These are phyloP conservation scores for Pythium volutum DNA, from an alignment of 352 stramenopile species.

Conservation along the genomic window DNA sequence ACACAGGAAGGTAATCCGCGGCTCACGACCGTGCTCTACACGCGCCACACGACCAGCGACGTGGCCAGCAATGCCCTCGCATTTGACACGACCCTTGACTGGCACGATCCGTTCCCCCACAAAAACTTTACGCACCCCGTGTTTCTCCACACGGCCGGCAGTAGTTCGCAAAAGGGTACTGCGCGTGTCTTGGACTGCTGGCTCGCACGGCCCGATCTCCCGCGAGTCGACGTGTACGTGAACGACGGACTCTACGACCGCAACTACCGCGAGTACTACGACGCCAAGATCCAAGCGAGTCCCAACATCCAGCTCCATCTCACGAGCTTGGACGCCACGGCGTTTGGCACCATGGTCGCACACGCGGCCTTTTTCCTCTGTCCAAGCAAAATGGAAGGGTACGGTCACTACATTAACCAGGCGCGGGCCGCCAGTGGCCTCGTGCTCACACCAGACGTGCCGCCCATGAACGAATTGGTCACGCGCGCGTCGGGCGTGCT, in stretches of 20 bases:
- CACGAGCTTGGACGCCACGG: slow-evolving; percentile 28
- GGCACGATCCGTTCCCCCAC: background rate
- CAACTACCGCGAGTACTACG: slow-evolving; percentile 11
- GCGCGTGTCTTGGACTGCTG: slow-evolving; percentile 52
- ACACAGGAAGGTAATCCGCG: slow-evolving; percentile 53
- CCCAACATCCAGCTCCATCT: slow-evolving; percentile 36
- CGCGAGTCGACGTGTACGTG: slow-evolving; percentile 53
- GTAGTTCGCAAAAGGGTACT: slow-evolving; percentile 52
- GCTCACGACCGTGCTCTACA: slow-evolving; percentile 48
- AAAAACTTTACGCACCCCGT: slow-evolving; percentile 42
- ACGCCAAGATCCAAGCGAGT: slow-evolving; percentile 13
- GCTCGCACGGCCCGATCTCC: slow-evolving; percentile 45
- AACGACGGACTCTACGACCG: slow-evolving; percentile 31
- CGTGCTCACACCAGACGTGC: slow-evolving; percentile 49
- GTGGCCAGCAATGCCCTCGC: slow-evolving; percentile 25
- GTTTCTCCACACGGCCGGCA: slow-evolving; percentile 49
- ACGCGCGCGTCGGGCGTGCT: slow-evolving; percentile 42
- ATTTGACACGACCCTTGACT: background rate
- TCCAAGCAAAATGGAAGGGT: slow-evolving; percentile 55
- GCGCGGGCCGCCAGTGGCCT: slow-evolving; percentile 41
- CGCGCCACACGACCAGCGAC: slow-evolving; percentile 57
- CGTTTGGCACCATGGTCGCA: slow-evolving; percentile 52
- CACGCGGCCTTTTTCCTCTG: slow-evolving; percentile 60
- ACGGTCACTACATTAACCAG: slow-evolving; percentile 75
- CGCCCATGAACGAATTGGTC: slow-evolving; percentile 67